Evolutionary conservation across 805 yeast genomes (phyloP).

Genomic region (Candida chilensis): DNA sequence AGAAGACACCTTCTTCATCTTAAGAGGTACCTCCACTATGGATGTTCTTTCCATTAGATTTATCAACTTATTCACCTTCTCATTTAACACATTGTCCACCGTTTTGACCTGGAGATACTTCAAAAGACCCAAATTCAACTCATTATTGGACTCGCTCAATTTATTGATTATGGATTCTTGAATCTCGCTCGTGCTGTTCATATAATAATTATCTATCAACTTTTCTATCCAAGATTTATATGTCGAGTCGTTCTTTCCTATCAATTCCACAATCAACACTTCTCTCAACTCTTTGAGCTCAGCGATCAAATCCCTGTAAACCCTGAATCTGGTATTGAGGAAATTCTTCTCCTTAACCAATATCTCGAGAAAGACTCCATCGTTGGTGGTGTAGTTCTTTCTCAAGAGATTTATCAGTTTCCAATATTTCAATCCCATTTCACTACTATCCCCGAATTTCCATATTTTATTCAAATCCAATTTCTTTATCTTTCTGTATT

Average conservation of each 20-base stretch:
- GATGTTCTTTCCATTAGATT: constrained; percentile 3
- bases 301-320: too few relatives aligned
- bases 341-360: too few relatives aligned
- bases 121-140: constrained; percentile 2
- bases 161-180: too few relatives aligned
- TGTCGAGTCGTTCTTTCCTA: too few relatives aligned
- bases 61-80: constrained; percentile 1
- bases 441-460: constrained; percentile 34
- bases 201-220: too few relatives aligned
- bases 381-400: constrained; percentile 5
- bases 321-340: too few relatives aligned
- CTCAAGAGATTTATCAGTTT: constrained; percentile 16
- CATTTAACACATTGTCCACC: constrained; percentile 1
- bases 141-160: constrained; percentile 4
- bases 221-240: too few relatives aligned
- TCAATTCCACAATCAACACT: too few relatives aligned
- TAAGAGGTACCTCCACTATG: constrained; percentile 10
- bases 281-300: too few relatives aligned
- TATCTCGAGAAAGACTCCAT: too few relatives aligned
- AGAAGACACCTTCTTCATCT: constrained; percentile 5
- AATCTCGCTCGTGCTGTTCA: too few relatives aligned
- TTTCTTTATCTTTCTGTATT: constrained; percentile 41
- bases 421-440: constrained; percentile 33
- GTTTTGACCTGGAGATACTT: not conserved
- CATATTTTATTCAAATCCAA: constrained; percentile 25